Evolutionary conservation across 1,284 basidiomycete genomes (phyloP), one percentile per base, ranked within the genome.

Genomic region (Apiotrichum siamense): DNA sequence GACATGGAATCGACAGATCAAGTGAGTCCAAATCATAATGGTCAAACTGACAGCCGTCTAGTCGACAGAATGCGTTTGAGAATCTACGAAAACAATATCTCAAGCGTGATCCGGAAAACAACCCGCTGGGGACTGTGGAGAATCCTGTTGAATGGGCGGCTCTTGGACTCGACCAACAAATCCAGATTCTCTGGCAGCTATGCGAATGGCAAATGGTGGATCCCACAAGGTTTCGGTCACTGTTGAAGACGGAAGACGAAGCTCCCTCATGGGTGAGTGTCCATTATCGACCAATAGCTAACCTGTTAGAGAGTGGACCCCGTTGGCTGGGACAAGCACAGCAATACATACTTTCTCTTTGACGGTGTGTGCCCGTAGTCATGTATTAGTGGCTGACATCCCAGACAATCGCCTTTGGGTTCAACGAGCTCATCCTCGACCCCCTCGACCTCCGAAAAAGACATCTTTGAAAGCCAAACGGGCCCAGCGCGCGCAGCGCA

Each of bases 181-280:
- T 77, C 10, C 61, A 69, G 37, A 69, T 71, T 1, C 60, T 78
- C 13, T 70, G 75, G 63, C 67, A 75, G 40, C 63, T 77, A n/a
- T 79, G 77, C 63, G 79, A 81, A 58, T 80, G 79, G 78, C 79
- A 80, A 59, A 64, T 80, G 57, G 64, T 64, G 38, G 76, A 79
- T 47, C 74, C 78, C 0, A 74, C 77, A 17, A 65, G 77, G 5
- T 79, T 80, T 55, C 64, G 78, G 42, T 75, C 73, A 18, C 63
- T 78, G 18, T 62, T 79, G 32, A 74, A 73, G 54, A 69, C 66
- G 10, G 77, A 79, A 43, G 76, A 77, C 6, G 77, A 79, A 9
- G 67, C 75, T 17, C 66, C 72, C 0, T 69, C 69, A 37, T 79
- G 78, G 78, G 76, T 77, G 33, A 38, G 75, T 26, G 13, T n/a